These are phyloP conservation scores for Candida patagonica DNA, from an alignment of 805 yeast genomes.

Conservation along the genomic window DNA sequence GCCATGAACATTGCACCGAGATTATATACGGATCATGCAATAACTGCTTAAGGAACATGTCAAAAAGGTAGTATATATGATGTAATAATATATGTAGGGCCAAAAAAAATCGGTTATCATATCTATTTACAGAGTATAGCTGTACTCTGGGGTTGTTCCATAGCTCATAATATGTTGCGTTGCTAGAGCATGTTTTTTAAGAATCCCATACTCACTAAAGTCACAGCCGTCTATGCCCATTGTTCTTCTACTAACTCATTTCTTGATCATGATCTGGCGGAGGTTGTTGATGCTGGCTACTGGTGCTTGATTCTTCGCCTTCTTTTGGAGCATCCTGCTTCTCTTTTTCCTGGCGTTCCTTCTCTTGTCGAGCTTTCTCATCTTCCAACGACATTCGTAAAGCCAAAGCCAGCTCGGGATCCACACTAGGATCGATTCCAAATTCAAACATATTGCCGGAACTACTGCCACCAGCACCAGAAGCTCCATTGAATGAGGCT, in stretches of 20 bases:
- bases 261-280: slow-evolving; percentile 6
- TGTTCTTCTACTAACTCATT: slow-evolving; percentile 6
- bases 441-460: slow-evolving; percentile 38
- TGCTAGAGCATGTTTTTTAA: too few relatives aligned
- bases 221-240: too few relatives aligned
- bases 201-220: too few relatives aligned
- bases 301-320: slow-evolving; percentile 3
- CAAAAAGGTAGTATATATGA: too few relatives aligned
- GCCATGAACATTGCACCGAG: slow-evolving; percentile 99
- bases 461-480: slow-evolving; percentile 29
- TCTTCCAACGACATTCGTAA: slow-evolving; percentile 90
- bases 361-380: slow-evolving; percentile 84
- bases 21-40: slow-evolving; percentile 82
- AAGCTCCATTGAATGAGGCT: slow-evolving; percentile 26
- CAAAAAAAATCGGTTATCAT: too few relatives aligned
- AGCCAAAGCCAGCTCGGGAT: slow-evolving; percentile 95
- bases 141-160: too few relatives aligned
- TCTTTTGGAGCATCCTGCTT: slow-evolving; percentile 9
- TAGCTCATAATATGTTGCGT: too few relatives aligned
- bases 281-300: neutral
- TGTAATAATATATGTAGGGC: too few relatives aligned
- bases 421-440: slow-evolving; percentile 81
- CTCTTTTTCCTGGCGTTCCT: slow-evolving; percentile 27
- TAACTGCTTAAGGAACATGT: neutral
- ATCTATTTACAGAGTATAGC: too few relatives aligned